These are phyloP conservation scores for Simplicillium sp. DNA, from an alignment of 2,329 filamentous ascomycete genomes.

Conservation along the genomic window DNA sequence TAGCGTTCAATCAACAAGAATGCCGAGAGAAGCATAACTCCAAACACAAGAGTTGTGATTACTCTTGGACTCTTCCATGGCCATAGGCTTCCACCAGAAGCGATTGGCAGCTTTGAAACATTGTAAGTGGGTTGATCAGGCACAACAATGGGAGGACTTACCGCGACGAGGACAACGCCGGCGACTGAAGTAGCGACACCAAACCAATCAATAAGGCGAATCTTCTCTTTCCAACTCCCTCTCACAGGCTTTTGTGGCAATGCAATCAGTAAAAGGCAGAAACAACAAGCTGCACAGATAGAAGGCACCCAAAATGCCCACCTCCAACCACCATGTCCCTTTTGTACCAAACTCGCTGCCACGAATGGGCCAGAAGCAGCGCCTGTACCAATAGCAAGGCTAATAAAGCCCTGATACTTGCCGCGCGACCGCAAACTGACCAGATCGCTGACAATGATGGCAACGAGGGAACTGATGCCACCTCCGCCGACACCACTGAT, in stretches of 20 bases:
- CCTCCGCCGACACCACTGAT: slow-evolving; percentile 47
- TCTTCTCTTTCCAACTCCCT: slow-evolving; percentile 1
- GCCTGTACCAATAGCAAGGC: not conserved
- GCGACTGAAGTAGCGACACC: not conserved
- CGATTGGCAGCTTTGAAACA: not conserved
- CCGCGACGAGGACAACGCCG: not conserved
- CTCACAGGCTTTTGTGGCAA: not conserved
- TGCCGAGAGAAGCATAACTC: not conserved
- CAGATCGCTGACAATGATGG: slow-evolving; percentile 57
- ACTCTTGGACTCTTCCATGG: not conserved
- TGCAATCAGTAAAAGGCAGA: not conserved
- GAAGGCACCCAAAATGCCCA: not conserved
- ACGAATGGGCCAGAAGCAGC: not conserved
- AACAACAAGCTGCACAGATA: not conserved
- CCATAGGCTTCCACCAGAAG: not conserved
- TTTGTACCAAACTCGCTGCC: not conserved
- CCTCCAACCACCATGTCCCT: not conserved
- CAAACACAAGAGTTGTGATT: not conserved
- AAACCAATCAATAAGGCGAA: not conserved
- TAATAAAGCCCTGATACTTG: slow-evolving; percentile 51
- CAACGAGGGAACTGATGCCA: slow-evolving; percentile 57
- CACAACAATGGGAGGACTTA: not conserved
- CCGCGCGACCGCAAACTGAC: slow-evolving; percentile 56
- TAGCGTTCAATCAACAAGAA: not conserved
- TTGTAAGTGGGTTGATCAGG: not conserved